Conservation (phyloP, 2,329 filamentous ascomycete species). For the Diaporthe sp. region DNA sequence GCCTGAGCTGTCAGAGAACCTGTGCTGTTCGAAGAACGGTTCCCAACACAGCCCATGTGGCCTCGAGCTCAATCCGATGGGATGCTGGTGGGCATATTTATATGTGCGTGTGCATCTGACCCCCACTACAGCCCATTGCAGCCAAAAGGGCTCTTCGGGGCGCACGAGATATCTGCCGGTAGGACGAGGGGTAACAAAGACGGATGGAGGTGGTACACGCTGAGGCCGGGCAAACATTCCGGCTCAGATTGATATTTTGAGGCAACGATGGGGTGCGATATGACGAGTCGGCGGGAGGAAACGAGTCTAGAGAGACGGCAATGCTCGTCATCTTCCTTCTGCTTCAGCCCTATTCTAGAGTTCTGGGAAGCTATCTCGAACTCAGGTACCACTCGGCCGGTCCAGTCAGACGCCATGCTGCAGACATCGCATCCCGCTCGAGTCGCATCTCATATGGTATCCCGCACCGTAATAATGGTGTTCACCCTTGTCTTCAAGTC, state of each 20-base stretch:
- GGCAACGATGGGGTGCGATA: not conserved
- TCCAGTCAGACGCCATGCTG: not conserved
- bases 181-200: constrained; percentile 19
- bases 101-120: not conserved
- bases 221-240: constrained; percentile 3
- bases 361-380: not conserved
- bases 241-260: not conserved
- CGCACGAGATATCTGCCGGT: constrained; percentile 27
- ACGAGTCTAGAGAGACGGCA: not conserved
- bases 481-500: not conserved
- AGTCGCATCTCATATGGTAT: not conserved
- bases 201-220: not conserved
- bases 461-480: too few species aligned
- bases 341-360: not conserved
- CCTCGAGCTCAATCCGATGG: not conserved
- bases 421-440: not conserved
- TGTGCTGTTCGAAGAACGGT: not conserved
- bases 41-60: not conserved
- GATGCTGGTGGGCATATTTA: not conserved
- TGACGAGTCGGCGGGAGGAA: not conserved
- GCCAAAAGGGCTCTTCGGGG: not conserved
- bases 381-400: not conserved
- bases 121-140: not conserved
- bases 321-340: not conserved
- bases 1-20: not conserved